These are phyloP conservation scores for Prunus mira DNA, from an alignment of 306 rosid genomes.

Conservation along the genomic window DNA sequence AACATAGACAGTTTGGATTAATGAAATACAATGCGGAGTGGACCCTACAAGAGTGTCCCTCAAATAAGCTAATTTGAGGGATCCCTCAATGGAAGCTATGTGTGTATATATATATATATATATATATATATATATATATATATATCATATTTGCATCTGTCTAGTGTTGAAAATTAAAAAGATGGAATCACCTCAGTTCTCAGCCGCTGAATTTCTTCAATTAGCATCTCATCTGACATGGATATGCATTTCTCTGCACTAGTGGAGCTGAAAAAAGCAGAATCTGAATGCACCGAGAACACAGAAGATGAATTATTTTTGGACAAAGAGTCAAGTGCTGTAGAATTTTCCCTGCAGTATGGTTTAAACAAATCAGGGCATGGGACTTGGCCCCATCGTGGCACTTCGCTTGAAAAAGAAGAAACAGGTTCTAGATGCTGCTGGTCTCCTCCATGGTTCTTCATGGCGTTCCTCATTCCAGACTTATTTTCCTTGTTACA, in stretches of 20 bases:
- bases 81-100: no score
- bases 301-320: slow-evolving; percentile 28
- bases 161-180: neutral
- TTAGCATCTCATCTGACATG: slow-evolving; percentile 45
- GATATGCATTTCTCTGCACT: slow-evolving; percentile 29
- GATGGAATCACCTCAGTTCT: slow-evolving; percentile 54
- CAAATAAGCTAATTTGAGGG: no score
- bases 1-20: no score
- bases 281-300: slow-evolving; percentile 23
- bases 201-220: slow-evolving; percentile 60
- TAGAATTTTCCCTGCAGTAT: slow-evolving; percentile 38
- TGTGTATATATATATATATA: no score
- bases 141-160: no score
- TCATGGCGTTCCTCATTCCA: slow-evolving; percentile 48
- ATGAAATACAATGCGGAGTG: no score
- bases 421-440: slow-evolving; percentile 35
- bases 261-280: slow-evolving; percentile 20
- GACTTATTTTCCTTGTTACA: slow-evolving; percentile 49
- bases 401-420: slow-evolving; percentile 33
- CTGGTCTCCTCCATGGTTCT: slow-evolving; percentile 41
- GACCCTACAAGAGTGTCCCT: no score
- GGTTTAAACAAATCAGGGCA: slow-evolving; percentile 47
- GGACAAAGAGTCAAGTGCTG: slow-evolving; percentile 27
- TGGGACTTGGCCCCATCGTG: slow-evolving; percentile 79
- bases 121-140: no score